Evolutionary conservation across 805 yeast genomes (phyloP), one percentile per base, ranked within the genome.

Genomic region (Barnettozyma pratensis): DNA sequence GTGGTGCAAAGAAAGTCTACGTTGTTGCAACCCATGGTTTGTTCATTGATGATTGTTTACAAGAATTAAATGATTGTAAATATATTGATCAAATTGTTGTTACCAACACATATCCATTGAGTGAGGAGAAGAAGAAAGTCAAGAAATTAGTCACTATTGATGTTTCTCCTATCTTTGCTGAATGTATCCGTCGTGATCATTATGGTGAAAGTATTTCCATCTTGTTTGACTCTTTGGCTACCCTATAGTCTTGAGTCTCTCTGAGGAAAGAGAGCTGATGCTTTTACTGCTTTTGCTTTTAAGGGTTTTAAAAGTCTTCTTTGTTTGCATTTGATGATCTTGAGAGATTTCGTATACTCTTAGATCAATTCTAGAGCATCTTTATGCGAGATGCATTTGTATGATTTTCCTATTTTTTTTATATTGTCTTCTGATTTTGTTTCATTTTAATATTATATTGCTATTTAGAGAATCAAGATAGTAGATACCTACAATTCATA

Each of bases 131-230:
- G 57, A 74, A 72, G 46, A 75, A 73, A 44, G 75, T 83, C 54
- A 72, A 79, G 50, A 94, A 94, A 68, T 75, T 94, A 59, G 82
- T 81, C 12, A 85, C 89, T 44, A 90, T 94, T 60, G 99, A 94
- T 63, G 95, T 94, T 44, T 86, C 97, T 52, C 86, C 96, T 19
- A 90, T 94, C 46, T 87, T 94, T 63, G 98, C 98, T 35, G 99
- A 94, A 73, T 94, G 98, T 69, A 92, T 94, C 53, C 84, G 99
- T 72, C 86, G 99, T 73, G 97, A 94, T 65, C 99, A 94, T 68
- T 91, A 92, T 61, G 99, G 99, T 66, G 98, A 92, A 73, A 85
- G 95, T 59, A 91, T 92, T 53, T 87, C 96, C 38, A 96, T 91
- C 25, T 72, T 91, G 59, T 91, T 92, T 66, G 96, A 91, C 67